Conservation (phyloP, 805 yeast species). For the Kodamaea fukazawae region DNA sequence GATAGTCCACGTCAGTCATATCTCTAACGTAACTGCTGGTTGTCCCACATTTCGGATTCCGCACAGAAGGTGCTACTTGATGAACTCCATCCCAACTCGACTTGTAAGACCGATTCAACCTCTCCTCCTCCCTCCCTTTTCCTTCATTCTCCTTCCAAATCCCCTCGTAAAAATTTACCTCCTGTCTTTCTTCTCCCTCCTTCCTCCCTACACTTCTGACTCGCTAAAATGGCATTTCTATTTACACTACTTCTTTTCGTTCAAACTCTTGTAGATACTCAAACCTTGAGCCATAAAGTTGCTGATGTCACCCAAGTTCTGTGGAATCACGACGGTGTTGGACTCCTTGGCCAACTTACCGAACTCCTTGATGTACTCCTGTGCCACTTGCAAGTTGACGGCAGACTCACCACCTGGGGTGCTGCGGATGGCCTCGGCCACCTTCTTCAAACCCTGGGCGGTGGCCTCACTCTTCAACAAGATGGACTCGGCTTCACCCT, state of each 20-base stretch:
- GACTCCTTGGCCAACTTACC: slow-evolving; percentile 79
- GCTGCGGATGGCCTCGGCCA: slow-evolving; percentile 65
- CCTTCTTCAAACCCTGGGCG: slow-evolving; percentile 61
- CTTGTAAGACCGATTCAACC: too few relatives aligned
- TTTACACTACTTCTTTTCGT: slow-evolving; percentile 9
- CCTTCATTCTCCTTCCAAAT: too few relatives aligned
- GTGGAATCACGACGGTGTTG: slow-evolving; percentile 74
- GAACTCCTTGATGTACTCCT: slow-evolving; percentile 78
- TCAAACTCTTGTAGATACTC: slow-evolving; percentile 62
- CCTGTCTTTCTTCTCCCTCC: too few relatives aligned
- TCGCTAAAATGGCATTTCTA: not conserved
- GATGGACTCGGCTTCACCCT: slow-evolving; percentile 72
- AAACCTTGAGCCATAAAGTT: slow-evolving; percentile 73
- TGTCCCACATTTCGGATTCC: too few relatives aligned
- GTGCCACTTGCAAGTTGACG: slow-evolving; percentile 76
- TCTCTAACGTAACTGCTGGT: too few relatives aligned
- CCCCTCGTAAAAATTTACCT: too few relatives aligned
- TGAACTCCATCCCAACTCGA: too few relatives aligned
- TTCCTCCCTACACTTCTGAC: too few relatives aligned
- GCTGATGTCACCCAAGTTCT: slow-evolving; percentile 72
- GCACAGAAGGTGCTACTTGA: too few relatives aligned
- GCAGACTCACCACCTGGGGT: slow-evolving; percentile 76
- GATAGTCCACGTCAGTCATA: too few relatives aligned
- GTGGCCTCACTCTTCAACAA: slow-evolving; percentile 66
- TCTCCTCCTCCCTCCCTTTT: too few relatives aligned